A percentile compares a stretch with the other conserved stretches of the same genome.
Evolutionary conservation across 164 flowering plant genomes (phyloP).

Genomic region (Nymphaea colorata): DNA sequence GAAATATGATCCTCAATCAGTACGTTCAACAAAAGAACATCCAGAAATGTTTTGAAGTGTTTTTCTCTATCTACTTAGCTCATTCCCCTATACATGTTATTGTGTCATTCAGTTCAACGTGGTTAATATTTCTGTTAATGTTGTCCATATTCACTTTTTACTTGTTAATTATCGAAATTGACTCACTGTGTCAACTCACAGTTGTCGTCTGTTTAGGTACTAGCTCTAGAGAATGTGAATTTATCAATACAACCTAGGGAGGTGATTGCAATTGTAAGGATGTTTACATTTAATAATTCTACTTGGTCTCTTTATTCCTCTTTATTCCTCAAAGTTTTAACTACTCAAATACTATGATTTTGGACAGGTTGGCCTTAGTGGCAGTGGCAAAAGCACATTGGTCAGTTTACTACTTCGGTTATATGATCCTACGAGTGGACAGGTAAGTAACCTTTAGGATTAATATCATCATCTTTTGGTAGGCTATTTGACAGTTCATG

Average conservation of each 20-base stretch:
- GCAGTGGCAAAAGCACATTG: conserved; percentile 91
- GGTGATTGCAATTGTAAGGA: conserved; percentile 83
- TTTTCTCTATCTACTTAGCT: too few relatives aligned
- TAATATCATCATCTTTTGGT: too few relatives aligned
- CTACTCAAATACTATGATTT: background rate
- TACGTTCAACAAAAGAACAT: too few relatives aligned
- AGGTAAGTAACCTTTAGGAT: conserved; percentile 26
- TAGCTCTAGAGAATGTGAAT: conserved; percentile 50
- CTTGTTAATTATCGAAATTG: too few relatives aligned
- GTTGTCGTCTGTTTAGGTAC: conserved; percentile 29
- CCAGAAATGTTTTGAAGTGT: too few relatives aligned
- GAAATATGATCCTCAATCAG: too few relatives aligned
- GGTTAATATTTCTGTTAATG: too few relatives aligned
- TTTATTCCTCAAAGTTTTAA: background rate
- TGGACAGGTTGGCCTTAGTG: conserved; percentile 88
- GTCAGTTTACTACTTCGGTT: conserved; percentile 85
- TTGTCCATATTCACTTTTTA: too few relatives aligned
- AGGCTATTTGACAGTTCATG: too few relatives aligned
- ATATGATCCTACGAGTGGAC: conserved; percentile 84
- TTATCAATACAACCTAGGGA: conserved; percentile 61
- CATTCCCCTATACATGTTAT: too few relatives aligned
- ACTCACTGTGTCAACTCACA: too few relatives aligned
- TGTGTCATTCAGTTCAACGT: too few relatives aligned
- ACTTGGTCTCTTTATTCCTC: background rate
- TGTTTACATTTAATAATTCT: background rate